A percentile compares a stretch with the other conserved stretches of the same genome.
Evolutionary conservation across 306 rosid species (phyloP).

Genomic region (Vigna unguiculata): DNA sequence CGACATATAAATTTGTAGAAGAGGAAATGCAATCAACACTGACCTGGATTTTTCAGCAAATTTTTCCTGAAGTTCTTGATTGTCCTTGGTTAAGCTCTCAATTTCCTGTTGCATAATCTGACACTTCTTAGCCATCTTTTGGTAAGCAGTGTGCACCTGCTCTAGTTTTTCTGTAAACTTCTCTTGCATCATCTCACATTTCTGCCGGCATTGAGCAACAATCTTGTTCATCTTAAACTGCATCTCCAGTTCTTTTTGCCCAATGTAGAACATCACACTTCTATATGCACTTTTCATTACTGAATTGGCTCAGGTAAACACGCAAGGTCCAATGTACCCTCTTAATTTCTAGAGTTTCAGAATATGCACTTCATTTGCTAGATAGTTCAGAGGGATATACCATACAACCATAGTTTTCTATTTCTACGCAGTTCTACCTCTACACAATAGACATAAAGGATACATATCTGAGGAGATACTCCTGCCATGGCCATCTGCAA

Average conservation of each 20-base stretch:
- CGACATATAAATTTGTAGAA: constrained; percentile 35
- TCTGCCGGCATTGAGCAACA: constrained; percentile 89
- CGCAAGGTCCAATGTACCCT: constrained; percentile 26
- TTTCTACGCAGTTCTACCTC: constrained; percentile 8
- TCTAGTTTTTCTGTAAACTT: constrained; percentile 90
- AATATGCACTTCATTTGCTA: constrained; percentile 21
- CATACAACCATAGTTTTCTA: constrained; percentile 20
- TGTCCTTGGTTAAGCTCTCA: constrained; percentile 90
- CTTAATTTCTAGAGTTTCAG: constrained; percentile 19
- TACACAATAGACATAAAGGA: constrained; percentile 58
- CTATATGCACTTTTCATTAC: constrained; percentile 94
- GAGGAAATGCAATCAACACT: constrained; percentile 27
- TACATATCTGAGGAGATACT: constrained; percentile 93
- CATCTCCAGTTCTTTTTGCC: constrained; percentile 95
- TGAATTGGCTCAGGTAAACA: constrained; percentile 62
- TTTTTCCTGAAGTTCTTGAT: constrained; percentile 98
- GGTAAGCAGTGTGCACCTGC: constrained; percentile 89
- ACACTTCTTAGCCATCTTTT: constrained; percentile 88
- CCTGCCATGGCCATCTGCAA: constrained; percentile 97
- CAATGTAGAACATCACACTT: constrained; percentile 92
- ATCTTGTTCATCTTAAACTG: constrained; percentile 88
- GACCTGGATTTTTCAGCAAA: constrained; percentile 96
- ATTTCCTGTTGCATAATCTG: constrained; percentile 94
- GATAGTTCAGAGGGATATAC: constrained; percentile 17
- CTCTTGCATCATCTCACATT: constrained; percentile 93